Evolutionary conservation across 177 flowering plant species (phyloP).

Genomic region (Vitis hybrid): DNA sequence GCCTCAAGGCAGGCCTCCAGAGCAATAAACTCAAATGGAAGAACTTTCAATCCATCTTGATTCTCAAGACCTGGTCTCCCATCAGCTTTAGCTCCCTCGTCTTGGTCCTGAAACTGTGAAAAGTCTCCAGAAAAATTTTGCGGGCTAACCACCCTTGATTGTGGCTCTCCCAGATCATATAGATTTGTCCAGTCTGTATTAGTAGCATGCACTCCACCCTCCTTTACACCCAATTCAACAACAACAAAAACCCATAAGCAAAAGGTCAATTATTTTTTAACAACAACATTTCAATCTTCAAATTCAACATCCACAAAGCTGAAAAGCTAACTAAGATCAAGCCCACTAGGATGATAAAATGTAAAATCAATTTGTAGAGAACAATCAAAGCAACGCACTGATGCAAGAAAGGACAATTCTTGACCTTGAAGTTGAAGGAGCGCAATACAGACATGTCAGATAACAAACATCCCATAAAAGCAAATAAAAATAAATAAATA

Average conservation of each 20-base stretch:
- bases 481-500: no score
- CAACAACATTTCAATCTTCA: background rate
- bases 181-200: conserved; percentile 51
- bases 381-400: no score
- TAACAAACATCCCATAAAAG: no score
- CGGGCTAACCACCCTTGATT: conserved; percentile 42
- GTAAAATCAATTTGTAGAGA: no score
- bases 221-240: conserved; percentile 16
- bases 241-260: background rate
- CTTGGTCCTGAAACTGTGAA: conserved; percentile 28
- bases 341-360: no score
- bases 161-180: conserved; percentile 53
- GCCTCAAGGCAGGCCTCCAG: conserved; percentile 96
- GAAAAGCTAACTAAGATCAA: background rate
- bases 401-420: no score
- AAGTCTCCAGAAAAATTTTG: conserved; percentile 30
- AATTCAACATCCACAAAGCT: background rate
- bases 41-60: conserved; percentile 66
- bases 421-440: no score
- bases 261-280: background rate
- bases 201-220: conserved; percentile 35
- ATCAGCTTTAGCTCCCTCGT: conserved; percentile 37
- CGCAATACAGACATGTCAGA: no score
- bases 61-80: conserved; percentile 48
- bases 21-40: conserved; percentile 91